Conservation (phyloP, 768 basidiomycete genomes). For the Pleurotus pulmonarius region DNA sequence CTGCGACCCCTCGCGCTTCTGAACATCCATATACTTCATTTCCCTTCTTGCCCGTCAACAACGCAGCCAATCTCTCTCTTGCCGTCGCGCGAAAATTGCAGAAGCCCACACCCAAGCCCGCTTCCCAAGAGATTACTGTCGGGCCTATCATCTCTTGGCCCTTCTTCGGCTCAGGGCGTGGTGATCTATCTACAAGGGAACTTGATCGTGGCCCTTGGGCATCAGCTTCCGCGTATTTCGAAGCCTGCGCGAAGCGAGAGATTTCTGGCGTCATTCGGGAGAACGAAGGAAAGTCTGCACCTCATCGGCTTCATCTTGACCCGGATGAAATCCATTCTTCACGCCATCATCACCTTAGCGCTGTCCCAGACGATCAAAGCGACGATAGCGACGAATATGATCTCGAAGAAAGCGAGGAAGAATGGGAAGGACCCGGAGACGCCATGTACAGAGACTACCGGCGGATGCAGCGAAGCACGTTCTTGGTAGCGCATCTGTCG, state of each 20-base stretch:
- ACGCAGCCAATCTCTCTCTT: slow-evolving; percentile 24
- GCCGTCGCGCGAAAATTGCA: slow-evolving; percentile 17
- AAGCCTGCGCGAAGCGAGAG: slow-evolving; percentile 70
- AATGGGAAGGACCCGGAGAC: slow-evolving; percentile 76
- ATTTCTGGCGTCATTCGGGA: slow-evolving; percentile 69
- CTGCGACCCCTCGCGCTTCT: slow-evolving; percentile 40
- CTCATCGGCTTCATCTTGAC: slow-evolving; percentile 76
- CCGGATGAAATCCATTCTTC: slow-evolving; percentile 73
- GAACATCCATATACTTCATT: slow-evolving; percentile 36
- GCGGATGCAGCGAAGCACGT: slow-evolving; percentile 75
- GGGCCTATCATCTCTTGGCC: slow-evolving; percentile 89
- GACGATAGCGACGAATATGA: slow-evolving; percentile 81
- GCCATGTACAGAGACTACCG: slow-evolving; percentile 81
- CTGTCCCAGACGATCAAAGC: slow-evolving; percentile 68
- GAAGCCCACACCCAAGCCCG: slow-evolving; percentile 14
- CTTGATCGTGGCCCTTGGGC: slow-evolving; percentile 81
- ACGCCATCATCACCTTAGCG: slow-evolving; percentile 62
- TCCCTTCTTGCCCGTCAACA: slow-evolving; percentile 40
- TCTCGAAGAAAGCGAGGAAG: slow-evolving; percentile 74
- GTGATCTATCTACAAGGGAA: slow-evolving; percentile 62
- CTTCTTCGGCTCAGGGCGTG: slow-evolving; percentile 83
- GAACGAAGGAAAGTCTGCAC: slow-evolving; percentile 72
- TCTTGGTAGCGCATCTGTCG: slow-evolving; percentile 67
- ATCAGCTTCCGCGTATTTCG: slow-evolving; percentile 54
- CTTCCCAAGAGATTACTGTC: slow-evolving; percentile 44